Percentiles rank a stretch among this genome's conserved stretches.
Evolutionary conservation across 192 early-diverging fungal genomes (phyloP).

Genomic region (Coemansia aciculifera): DNA sequence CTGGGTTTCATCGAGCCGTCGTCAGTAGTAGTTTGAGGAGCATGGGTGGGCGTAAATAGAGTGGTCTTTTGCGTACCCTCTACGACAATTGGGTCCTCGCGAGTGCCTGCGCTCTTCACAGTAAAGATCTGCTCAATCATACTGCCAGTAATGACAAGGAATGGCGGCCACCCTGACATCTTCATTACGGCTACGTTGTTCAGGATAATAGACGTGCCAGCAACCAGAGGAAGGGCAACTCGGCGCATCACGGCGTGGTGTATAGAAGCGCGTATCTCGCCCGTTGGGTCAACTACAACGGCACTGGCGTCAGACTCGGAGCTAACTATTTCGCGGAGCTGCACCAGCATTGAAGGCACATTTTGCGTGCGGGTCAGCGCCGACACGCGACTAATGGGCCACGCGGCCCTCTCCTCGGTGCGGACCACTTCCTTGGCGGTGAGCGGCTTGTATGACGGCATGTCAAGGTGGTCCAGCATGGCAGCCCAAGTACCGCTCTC

Average conservation of each 20-base stretch:
- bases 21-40: not conserved
- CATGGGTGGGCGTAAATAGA: not conserved
- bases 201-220: constrained; percentile 41
- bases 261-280: constrained; percentile 49
- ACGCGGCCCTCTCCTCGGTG: constrained; percentile 13
- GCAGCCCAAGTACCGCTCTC: constrained; percentile 48
- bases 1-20: not conserved
- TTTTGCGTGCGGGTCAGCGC: constrained; percentile 21
- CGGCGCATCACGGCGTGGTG: constrained; percentile 31
- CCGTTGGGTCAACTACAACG: constrained; percentile 47
- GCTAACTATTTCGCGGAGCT: constrained; percentile 37
- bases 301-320: constrained; percentile 37
- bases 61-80: constrained; percentile 25
- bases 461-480: constrained; percentile 35
- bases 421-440: constrained; percentile 17
- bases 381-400: constrained; percentile 37
- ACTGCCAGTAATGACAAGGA: constrained; percentile 36
- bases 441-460: constrained; percentile 33
- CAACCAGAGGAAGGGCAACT: constrained; percentile 23
- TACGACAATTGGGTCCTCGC: constrained; percentile 34
- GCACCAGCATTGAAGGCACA: constrained; percentile 38
- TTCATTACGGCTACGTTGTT: constrained; percentile 39
- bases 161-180: constrained; percentile 33
- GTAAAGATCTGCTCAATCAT: constrained; percentile 47
- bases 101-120: constrained; percentile 23